Conservation (phyloP, 2,329 filamentous ascomycete species). For the Knufia fluminis region DNA sequence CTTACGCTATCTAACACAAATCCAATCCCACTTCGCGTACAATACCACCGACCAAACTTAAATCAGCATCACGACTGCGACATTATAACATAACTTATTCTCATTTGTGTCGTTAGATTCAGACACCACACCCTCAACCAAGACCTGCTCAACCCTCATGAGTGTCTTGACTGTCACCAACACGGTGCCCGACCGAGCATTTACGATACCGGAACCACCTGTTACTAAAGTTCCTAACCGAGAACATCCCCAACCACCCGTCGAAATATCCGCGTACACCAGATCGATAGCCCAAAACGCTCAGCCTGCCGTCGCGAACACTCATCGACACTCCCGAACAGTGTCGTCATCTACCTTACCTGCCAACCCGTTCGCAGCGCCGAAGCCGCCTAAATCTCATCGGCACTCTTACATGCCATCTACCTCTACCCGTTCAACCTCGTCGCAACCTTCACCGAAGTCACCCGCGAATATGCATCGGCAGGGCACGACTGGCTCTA, state of each 20-base stretch:
- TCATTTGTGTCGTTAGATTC: neutral
- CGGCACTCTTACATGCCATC: slow-evolving; percentile 5
- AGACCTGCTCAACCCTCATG: slow-evolving; percentile 12
- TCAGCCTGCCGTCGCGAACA: slow-evolving; percentile 13
- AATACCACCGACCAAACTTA: slow-evolving; percentile 2
- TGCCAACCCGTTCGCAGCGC: slow-evolving; percentile 7
- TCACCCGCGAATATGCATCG: slow-evolving; percentile 18
- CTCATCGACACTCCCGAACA: slow-evolving; percentile 19
- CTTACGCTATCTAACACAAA: neutral
- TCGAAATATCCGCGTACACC: slow-evolving; percentile 13
- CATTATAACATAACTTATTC: neutral
- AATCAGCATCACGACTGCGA: neutral
- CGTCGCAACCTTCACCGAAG: slow-evolving; percentile 16
- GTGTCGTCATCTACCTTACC: slow-evolving; percentile 16
- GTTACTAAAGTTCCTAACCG: slow-evolving; percentile 10
- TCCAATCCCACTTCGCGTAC: neutral
- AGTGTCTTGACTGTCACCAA: slow-evolving; percentile 22
- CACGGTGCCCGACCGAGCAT: slow-evolving; percentile 19
- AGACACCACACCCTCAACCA: neutral
- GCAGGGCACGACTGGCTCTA: slow-evolving; percentile 19
- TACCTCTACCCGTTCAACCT: slow-evolving; percentile 9
- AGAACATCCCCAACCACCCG: slow-evolving; percentile 11
- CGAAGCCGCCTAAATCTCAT: neutral
- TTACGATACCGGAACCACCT: slow-evolving; percentile 10
- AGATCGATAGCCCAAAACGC: slow-evolving; percentile 13